Conservation (phyloP, 2,329 filamentous ascomycete species). For the Aspergillus awamori region DNA sequence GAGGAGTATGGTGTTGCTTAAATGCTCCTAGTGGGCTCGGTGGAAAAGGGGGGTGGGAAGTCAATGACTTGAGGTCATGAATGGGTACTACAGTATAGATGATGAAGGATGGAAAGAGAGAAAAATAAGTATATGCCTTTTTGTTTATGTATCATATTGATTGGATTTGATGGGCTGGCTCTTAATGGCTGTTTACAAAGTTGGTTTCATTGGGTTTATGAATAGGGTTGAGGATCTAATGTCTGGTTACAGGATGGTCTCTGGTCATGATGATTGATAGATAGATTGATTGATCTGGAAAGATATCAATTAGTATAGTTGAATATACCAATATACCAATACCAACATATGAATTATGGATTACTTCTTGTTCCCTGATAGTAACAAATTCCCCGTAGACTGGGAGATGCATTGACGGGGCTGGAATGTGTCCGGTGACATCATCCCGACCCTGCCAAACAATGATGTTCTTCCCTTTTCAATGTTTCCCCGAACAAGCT, state of each 20-base stretch:
- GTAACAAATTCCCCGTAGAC: no score
- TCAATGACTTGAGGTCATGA: neutral
- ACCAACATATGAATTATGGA: neutral
- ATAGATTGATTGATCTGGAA: neutral
- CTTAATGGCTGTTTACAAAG: neutral
- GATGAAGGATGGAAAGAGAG: neutral
- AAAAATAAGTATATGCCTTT: no score
- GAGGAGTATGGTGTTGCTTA: slow-evolving; percentile 33
- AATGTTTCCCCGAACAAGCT: neutral
- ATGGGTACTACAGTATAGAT: neutral
- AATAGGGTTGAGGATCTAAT: neutral
- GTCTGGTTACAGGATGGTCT: slow-evolving; percentile 9
- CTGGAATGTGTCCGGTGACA: neutral
- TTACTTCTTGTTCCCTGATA: no score
- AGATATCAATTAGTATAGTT: neutral
- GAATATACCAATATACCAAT: neutral
- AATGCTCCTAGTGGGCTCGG: neutral
- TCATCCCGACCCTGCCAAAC: neutral
- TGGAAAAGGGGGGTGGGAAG: neutral
- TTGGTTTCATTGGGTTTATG: neutral
- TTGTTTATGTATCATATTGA: slow-evolving; percentile 5
- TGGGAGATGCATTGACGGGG: no score
- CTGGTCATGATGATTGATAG: neutral
- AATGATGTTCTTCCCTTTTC: neutral
- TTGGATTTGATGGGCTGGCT: neutral